Conservation (phyloP, 2,329 filamentous ascomycete species). For the Colletotrichum brevisporum region DNA sequence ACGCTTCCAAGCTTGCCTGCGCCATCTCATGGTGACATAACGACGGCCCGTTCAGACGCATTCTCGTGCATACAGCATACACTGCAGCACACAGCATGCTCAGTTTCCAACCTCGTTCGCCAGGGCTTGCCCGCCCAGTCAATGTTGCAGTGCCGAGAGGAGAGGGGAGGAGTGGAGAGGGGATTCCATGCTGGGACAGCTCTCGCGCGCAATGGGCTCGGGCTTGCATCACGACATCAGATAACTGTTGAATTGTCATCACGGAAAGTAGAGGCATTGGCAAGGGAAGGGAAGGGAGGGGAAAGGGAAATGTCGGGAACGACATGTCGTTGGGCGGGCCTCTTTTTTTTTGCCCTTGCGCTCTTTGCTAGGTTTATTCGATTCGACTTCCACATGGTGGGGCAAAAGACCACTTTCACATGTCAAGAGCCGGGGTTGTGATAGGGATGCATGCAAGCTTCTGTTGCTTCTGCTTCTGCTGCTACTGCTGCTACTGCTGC, state of each 20-base stretch:
- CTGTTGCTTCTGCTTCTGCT: constrained; percentile 11
- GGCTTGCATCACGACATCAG: constrained; percentile 4
- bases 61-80: constrained; percentile 8
- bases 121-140: background rate
- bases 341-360: constrained; percentile 10
- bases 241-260: constrained; percentile 12
- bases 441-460: constrained; percentile 34
- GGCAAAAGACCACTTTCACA: constrained; percentile 37
- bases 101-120: background rate
- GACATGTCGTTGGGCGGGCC: background rate
- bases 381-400: constrained; percentile 16
- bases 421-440: constrained; percentile 30
- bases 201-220: background rate
- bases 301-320: background rate
- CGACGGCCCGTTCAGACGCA: constrained; percentile 21
- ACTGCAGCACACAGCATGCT: background rate
- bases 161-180: background rate
- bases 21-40: constrained; percentile 30
- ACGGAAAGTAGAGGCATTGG: no score
- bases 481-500: background rate
- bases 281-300: no score
- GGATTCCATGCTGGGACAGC: background rate
- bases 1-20: background rate
- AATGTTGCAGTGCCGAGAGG: background rate
- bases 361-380: background rate